Base-by-base conservation (phyloP, 345 rosid species). In the Eucalyptus pauciflora region DNA sequence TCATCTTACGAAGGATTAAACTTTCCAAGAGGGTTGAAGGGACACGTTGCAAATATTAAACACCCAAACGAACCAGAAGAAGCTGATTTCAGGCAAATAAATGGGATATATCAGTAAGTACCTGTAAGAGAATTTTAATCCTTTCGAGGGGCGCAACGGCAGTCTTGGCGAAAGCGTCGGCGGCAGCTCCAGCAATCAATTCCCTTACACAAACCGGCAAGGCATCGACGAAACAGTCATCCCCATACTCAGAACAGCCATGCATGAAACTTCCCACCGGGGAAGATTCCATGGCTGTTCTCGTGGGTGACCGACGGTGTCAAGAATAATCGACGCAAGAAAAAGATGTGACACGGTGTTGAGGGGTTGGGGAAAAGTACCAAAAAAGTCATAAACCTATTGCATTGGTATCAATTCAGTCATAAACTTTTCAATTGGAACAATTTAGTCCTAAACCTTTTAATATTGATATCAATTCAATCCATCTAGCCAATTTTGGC, bases 151-250 rank as follows among this genome's bases (percentile, higher is more conserved):
- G 99, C 10, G 99, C 99, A 90, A 96, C 94, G 15, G 96, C 95
- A 88, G 98, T 95, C 90, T 97, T 98, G n/a, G 98, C 96, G 88
- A 97, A 86, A 8, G 94, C 99, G 1, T 99, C 99, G n/a, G 98
- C 99, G 92, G 96, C 96, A 51, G 97, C 99, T 13, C 99, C 99
- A 58, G 98, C 98, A 85, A 97, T 94, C 88, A 96, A 97, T 89
- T 96, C 98, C 92, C 94, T 95, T 4, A 94, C 97, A 87, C 94
- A 94, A 88, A 96, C 94, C 48, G 99, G 99, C 92, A 96, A 88
- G 86, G 88, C 88, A 90, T 97, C 96, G 58, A 93, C 43, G 49
- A 52, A 89, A 7, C 93, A 92, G 87, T 94, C 91, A 41, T 91
- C 91, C 67, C 87, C 62, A n/a, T 87, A 58, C 10, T 93, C 86